These are phyloP conservation scores for Alternaria triticimaculans DNA, from an alignment of 2,329 filamentous ascomycete species.

Conservation along the genomic window DNA sequence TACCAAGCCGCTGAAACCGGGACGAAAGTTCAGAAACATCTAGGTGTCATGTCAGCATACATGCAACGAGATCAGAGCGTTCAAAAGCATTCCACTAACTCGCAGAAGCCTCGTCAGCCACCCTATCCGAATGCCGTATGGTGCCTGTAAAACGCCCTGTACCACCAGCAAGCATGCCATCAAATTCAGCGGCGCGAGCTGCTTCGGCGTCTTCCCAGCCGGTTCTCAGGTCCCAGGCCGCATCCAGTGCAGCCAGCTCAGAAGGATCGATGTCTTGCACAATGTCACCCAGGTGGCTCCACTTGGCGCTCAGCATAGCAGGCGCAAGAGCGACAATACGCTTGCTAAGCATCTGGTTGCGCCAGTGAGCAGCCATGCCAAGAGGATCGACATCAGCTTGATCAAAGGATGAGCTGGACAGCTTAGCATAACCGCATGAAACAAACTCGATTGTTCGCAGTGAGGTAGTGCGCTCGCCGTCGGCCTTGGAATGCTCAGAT, in stretches of 20 bases:
- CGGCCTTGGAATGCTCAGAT: constrained; percentile 42
- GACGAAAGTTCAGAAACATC: neutral
- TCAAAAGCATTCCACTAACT: constrained; percentile 20
- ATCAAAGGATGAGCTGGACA: constrained; percentile 46
- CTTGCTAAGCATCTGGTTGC: constrained; percentile 33
- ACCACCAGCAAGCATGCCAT: constrained; percentile 50
- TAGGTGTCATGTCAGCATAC: neutral
- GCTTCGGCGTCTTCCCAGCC: constrained; percentile 43
- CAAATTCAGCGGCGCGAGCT: constrained; percentile 50
- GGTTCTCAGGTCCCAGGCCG: constrained; percentile 40
- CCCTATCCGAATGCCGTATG: constrained; percentile 28
- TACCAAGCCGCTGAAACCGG: neutral
- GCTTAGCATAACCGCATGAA: constrained; percentile 66
- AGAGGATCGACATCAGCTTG: constrained; percentile 42
- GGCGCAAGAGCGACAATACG: constrained; percentile 39
- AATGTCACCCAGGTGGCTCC: constrained; percentile 49
- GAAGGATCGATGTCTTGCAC: constrained; percentile 45
- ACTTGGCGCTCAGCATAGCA: constrained; percentile 49
- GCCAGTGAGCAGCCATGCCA: constrained; percentile 8
- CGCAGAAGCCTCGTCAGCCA: constrained; percentile 17
- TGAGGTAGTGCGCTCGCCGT: constrained; percentile 35
- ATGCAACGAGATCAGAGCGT: neutral
- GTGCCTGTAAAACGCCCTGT: constrained; percentile 50
- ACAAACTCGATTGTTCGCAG: constrained; percentile 59
- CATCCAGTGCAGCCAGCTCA: constrained; percentile 43